Evolutionary conservation across 2,329 filamentous ascomycete species (phyloP).

Genomic region (Chaetothyriales sp.): DNA sequence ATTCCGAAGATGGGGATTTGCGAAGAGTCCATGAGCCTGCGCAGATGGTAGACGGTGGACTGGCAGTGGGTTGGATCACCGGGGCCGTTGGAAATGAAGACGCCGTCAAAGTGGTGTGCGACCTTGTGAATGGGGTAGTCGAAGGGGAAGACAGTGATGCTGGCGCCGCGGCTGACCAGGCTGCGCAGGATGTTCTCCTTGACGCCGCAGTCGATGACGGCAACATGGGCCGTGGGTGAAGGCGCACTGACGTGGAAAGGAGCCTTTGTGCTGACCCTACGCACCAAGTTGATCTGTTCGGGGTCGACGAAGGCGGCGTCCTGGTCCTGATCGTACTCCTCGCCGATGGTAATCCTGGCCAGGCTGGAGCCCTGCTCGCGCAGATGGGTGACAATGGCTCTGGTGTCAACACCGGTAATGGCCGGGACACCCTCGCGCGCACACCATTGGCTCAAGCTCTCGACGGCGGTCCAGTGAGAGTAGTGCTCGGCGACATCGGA

Average conservation of each 20-base stretch:
- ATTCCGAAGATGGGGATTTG: constrained; percentile 94
- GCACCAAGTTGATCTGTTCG: constrained; percentile 90
- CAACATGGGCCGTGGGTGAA: constrained; percentile 75
- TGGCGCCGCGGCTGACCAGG: constrained; percentile 79
- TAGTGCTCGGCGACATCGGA: constrained; percentile 87
- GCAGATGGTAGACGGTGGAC: constrained; percentile 83
- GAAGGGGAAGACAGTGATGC: constrained; percentile 87
- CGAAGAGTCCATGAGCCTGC: constrained; percentile 78
- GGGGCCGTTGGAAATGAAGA: constrained; percentile 97
- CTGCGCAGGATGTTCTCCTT: constrained; percentile 99
- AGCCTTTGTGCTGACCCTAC: constrained; percentile 92
- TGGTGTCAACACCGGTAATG: constrained; percentile 93
- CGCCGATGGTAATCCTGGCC: constrained; percentile 83
- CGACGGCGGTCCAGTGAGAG: constrained; percentile 97
- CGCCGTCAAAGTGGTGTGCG: constrained; percentile 90
- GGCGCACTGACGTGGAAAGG: constrained; percentile 87
- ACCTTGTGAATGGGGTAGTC: constrained; percentile 98
- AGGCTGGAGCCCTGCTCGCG: constrained; percentile 95
- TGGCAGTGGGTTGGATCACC: constrained; percentile 97
- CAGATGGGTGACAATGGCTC: constrained; percentile 87
- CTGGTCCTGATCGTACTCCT: constrained; percentile 96
- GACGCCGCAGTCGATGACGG: constrained; percentile 92
- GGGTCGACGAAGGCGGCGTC: constrained; percentile 94
- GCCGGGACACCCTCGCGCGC: constrained; percentile 89
- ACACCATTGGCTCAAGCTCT: constrained; percentile 88